Evolutionary conservation across 2,329 filamentous ascomycete genomes (phyloP).

Genomic region (Didymella arachidicola): DNA sequence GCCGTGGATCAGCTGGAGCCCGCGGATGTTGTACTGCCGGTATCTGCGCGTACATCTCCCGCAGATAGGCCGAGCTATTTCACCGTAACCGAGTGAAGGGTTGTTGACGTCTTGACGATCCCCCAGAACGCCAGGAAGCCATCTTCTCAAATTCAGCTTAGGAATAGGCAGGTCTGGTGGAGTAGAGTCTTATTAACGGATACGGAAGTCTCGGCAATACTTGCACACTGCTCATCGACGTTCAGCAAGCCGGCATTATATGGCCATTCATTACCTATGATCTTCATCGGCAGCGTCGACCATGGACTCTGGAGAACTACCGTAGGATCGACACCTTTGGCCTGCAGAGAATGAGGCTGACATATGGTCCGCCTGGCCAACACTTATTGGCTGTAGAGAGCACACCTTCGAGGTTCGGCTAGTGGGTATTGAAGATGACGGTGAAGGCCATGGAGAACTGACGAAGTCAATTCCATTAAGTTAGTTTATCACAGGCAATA

Average conservation of each 20-base stretch:
- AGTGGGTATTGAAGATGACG: slow-evolving; percentile 68
- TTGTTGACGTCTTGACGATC: slow-evolving; percentile 66
- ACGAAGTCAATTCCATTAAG: slow-evolving; percentile 67
- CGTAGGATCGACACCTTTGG: slow-evolving; percentile 83
- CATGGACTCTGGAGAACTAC: slow-evolving; percentile 80
- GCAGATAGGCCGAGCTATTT: slow-evolving; percentile 70
- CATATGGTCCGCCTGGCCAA: slow-evolving; percentile 76
- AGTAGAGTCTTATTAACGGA: slow-evolving; percentile 74
- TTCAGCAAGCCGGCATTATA: slow-evolving; percentile 72
- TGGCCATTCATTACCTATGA: slow-evolving; percentile 86
- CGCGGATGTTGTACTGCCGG: slow-evolving; percentile 72
- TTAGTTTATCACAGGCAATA: slow-evolving; percentile 81
- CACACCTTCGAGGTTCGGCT: slow-evolving; percentile 76
- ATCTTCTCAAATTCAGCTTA: slow-evolving; percentile 79
- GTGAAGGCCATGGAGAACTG: slow-evolving; percentile 57
- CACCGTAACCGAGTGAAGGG: slow-evolving; percentile 68
- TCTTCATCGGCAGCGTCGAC: slow-evolving; percentile 82
- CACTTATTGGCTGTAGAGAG: slow-evolving; percentile 69
- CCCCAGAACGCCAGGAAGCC: slow-evolving; percentile 72
- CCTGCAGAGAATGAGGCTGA: slow-evolving; percentile 81
- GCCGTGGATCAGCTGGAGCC: slow-evolving; percentile 53
- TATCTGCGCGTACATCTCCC: slow-evolving; percentile 63
- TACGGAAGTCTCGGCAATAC: slow-evolving; percentile 63
- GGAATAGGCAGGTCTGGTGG: slow-evolving; percentile 84
- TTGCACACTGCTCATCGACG: slow-evolving; percentile 72